These are phyloP conservation scores for Fremontodendron californicum DNA, from an alignment of 345 rosid genomes.

Conservation along the genomic window DNA sequence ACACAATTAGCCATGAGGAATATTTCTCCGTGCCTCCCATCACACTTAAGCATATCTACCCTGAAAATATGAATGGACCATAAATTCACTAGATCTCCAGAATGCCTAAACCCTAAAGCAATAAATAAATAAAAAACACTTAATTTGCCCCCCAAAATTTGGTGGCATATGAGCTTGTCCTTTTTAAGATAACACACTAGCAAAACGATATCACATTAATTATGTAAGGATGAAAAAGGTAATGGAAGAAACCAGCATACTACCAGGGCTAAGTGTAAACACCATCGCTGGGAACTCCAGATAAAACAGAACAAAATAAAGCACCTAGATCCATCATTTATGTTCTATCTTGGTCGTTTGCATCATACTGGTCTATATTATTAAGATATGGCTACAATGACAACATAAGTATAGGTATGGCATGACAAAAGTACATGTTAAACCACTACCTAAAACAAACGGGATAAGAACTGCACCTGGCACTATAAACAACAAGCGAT, in stretches of 20 bases:
- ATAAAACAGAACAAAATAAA: neutral
- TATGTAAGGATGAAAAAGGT: neutral
- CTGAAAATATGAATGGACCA: neutral
- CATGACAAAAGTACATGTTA: neutral
- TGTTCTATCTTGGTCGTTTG: neutral
- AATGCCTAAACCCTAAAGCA: neutral
- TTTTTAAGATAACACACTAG: neutral
- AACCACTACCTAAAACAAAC: neutral
- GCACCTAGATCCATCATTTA: neutral
- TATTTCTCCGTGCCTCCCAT: neutral
- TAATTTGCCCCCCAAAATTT: neutral
- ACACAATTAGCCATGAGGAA: neutral
- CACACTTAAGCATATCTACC: neutral
- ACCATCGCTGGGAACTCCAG: neutral
- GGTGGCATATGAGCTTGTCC: neutral
- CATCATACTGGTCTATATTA: neutral
- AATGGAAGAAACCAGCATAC: neutral
- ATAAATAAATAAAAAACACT: neutral
- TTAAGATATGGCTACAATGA: neutral
- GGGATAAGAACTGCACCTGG: conserved; percentile 52
- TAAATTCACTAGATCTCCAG: neutral
- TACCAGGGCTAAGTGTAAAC: neutral
- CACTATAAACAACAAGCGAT: conserved; percentile 64
- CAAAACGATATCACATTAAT: neutral
- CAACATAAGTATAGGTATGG: neutral